These are phyloP conservation scores for Camellia oleifera DNA, from an alignment of 179 eudicot genomes.

Conservation along the genomic window DNA sequence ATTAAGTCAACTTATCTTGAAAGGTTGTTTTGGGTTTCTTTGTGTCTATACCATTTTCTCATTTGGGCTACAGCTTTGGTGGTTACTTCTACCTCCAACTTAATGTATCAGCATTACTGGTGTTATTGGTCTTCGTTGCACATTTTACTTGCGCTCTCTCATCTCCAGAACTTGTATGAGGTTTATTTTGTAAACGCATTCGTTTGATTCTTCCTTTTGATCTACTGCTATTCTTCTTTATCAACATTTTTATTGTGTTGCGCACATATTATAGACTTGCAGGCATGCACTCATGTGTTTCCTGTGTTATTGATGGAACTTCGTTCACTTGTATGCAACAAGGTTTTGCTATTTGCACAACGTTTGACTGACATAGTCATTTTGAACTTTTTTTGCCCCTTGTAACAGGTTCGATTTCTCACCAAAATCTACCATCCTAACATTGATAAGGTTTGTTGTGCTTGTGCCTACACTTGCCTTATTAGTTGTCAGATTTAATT, in stretches of 20 bases:
- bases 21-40: background rate
- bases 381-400: background rate
- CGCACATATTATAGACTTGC: background rate
- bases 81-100: background rate
- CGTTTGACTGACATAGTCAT: background rate
- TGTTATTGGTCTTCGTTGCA: background rate
- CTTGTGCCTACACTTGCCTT: background rate
- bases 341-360: background rate
- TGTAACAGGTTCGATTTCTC: slow-evolving; percentile 90
- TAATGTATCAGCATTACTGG: background rate
- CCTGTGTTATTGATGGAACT: background rate
- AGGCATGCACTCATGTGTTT: background rate
- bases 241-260: background rate
- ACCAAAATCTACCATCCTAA: slow-evolving; percentile 98
- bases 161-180: background rate
- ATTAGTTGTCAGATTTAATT: background rate
- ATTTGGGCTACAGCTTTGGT: background rate
- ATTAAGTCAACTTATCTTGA: background rate
- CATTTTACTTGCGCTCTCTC: background rate
- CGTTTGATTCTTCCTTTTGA: background rate
- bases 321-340: background rate
- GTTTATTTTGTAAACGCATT: background rate
- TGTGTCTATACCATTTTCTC: background rate
- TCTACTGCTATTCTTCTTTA: background rate
- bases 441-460: slow-evolving; percentile 69